A percentile compares a stretch with the other conserved stretches of the same genome.
These are phyloP conservation scores for Acanthamoeba royreba DNA, from an alignment of 208 protist species.

Conservation along the genomic window DNA sequence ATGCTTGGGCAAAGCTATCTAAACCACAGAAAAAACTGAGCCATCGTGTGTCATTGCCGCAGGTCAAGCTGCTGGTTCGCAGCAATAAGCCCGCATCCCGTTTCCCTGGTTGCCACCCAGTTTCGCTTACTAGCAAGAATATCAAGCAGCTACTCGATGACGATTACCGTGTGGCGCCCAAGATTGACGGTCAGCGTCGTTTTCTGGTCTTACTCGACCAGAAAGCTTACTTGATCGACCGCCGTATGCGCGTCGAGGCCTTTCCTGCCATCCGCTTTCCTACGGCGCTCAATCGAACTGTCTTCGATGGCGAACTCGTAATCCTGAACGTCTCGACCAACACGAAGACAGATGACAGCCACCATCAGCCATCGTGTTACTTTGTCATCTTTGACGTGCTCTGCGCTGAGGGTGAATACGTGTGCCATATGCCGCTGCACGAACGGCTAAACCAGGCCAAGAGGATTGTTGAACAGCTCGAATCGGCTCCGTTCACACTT, in stretches of 20 bases:
- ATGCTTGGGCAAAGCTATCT: too few relatives aligned
- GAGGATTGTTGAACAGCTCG: neutral
- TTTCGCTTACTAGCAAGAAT: neutral
- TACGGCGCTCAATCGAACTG: neutral
- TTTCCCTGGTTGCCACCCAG: neutral
- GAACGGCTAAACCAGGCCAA: conserved; percentile 3
- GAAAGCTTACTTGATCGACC: neutral
- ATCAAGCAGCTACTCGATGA: neutral
- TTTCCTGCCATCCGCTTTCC: neutral
- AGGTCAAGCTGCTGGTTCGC: neutral
- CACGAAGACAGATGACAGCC: neutral
- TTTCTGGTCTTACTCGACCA: neutral
- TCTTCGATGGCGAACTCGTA: conserved; percentile 3
- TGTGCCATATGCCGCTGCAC: conserved; percentile 22
- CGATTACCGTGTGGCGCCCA: neutral
- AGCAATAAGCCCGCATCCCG: neutral
- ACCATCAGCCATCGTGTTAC: neutral
- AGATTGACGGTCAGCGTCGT: neutral
- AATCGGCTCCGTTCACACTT: neutral
- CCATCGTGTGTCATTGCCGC: neutral
- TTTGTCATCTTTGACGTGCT: conserved; percentile 15
- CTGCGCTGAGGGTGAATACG: neutral
- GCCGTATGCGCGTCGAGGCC: neutral
- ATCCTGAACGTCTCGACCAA: neutral
- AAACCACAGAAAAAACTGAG: neutral